A percentile compares a stretch with the other conserved stretches of the same genome.
These are phyloP conservation scores for Suillus discolor DNA, from an alignment of 768 basidiomycete genomes.

Conservation along the genomic window DNA sequence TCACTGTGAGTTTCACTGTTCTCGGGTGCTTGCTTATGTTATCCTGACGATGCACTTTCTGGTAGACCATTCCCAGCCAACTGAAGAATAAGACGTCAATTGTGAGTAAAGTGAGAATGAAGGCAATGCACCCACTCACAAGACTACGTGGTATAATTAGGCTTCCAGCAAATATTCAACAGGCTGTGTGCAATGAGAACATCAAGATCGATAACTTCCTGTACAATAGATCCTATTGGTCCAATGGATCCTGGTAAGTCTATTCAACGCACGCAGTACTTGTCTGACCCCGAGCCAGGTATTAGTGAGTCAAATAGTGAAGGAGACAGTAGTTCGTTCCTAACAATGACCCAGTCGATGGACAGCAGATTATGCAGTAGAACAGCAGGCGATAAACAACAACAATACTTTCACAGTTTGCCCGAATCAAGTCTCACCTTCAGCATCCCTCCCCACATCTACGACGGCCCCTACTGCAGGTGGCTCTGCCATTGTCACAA, in stretches of 20 bases:
- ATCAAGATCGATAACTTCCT: constrained; percentile 20
- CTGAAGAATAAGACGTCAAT: constrained; percentile 56
- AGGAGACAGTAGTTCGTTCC: neutral
- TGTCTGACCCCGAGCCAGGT: constrained; percentile 3
- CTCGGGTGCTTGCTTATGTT: neutral
- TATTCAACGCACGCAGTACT: neutral
- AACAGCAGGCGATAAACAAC: constrained; percentile 18
- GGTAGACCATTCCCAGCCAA: constrained; percentile 53
- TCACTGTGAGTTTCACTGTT: constrained; percentile 50
- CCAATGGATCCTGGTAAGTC: constrained; percentile 21
- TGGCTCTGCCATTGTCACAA: neutral
- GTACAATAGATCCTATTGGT: constrained; percentile 18
- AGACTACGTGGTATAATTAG: neutral
- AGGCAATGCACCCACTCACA: neutral
- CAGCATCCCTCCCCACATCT: constrained; percentile 8
- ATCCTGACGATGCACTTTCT: constrained; percentile 9
- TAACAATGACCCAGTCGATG: constrained; percentile 17
- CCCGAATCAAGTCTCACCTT: constrained; percentile 12
- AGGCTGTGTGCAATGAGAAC: constrained; percentile 23
- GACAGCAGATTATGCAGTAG: constrained; percentile 19
- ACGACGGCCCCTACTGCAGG: neutral
- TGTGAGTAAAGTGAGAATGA: constrained; percentile 1
- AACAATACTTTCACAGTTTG: constrained; percentile 33
- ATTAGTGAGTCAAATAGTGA: constrained; percentile 11
- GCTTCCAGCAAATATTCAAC: constrained; percentile 22